phyloP scores from a whole-genome alignment of 805 yeast species.

The Ascoidea rubescens region DNA sequence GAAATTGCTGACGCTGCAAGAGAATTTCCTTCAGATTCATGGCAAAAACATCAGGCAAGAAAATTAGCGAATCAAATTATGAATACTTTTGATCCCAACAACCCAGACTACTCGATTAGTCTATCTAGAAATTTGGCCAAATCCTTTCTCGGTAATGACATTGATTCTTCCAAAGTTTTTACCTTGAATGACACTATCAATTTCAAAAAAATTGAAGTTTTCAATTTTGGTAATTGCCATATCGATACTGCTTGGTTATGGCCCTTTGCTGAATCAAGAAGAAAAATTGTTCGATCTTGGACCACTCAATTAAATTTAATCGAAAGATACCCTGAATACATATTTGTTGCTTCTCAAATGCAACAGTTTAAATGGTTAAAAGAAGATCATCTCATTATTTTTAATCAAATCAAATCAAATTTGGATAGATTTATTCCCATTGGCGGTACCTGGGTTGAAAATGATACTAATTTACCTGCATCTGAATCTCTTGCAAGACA shows the following conservation, averaged over 20 bases:
- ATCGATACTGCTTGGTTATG: constrained; percentile 98
- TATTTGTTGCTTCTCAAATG: constrained; percentile 90
- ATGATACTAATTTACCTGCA: constrained; percentile 89
- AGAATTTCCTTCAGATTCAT: constrained; percentile 57
- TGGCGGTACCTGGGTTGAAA: constrained; percentile 98
- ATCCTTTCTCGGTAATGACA: constrained; percentile 47
- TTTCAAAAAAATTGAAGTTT: constrained; percentile 40
- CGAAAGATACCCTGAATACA: constrained; percentile 83
- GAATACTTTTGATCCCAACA: constrained; percentile 63
- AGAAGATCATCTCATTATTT: constrained; percentile 75
- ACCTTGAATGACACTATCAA: constrained; percentile 23
- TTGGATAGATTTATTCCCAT: constrained; percentile 77
- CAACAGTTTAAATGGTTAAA: constrained; percentile 92
- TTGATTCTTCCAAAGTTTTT: constrained; percentile 55
- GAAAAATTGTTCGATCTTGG: constrained; percentile 93
- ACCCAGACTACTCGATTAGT: constrained; percentile 39
- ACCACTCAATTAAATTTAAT: constrained; percentile 78
- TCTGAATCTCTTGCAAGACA: constrained; percentile 89
- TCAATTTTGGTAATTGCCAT: constrained; percentile 88
- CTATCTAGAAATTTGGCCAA: constrained; percentile 56
- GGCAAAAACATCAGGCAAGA: constrained; percentile 78
- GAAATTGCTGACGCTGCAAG: constrained; percentile 84
- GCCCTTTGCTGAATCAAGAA: constrained; percentile 96
- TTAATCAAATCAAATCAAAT: constrained; percentile 39
- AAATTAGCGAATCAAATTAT: constrained; percentile 71